Base-by-base conservation (phyloP, 768 basidiomycete species). In the Gyrodon lividus region DNA sequence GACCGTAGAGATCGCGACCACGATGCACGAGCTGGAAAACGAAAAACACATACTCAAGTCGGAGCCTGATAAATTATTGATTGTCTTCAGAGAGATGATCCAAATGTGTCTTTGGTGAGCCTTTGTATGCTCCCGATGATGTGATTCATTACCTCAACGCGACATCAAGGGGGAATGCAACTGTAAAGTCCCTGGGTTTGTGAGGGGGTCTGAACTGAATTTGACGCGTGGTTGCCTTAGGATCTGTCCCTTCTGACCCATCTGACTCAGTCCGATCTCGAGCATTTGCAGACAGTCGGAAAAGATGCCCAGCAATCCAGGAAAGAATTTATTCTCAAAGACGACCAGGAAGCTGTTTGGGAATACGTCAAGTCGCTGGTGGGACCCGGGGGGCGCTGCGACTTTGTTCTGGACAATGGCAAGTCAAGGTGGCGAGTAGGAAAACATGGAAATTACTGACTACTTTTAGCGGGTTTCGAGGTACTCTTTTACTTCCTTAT, bases 321-420 rank as follows among this genome's bases (percentile, higher is more conserved):
- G n/a, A 74, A 81, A 34, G 76, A 85, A 40, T 92, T 82, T 60
- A 95, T 98, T 44, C 74, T 99, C 17, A 82, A 79, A 51, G 89
- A 98, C 58, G 92, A 99, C 60, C 83, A 92, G 63, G 75, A 79
- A 17, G 69, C 68, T 6, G 84, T 82, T 2, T 98, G 94, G 94
- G 64, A 79, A 6, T 77, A 90, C 63, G 59, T 96, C 24, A 80
- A 79, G 58, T 72, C 70, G 6, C 57, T 90, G 30, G 73, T 75
- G 48, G 80, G 73, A 0, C 17, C 58, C 26, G 64, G 48, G 31
- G 52, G 46, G 31, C 73, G 84, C 8, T 75, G 95, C 6, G 96
- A 98, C 66, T 85, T 98, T 48, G 81, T 98, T 3, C 72, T 99
- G 16, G 96, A 99, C 63, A 98, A 99, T 61, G 83, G 92, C 94